Conservation (phyloP, 2,329 filamentous ascomycete genomes). For the Monilinia vaccinii-corymbosi region DNA sequence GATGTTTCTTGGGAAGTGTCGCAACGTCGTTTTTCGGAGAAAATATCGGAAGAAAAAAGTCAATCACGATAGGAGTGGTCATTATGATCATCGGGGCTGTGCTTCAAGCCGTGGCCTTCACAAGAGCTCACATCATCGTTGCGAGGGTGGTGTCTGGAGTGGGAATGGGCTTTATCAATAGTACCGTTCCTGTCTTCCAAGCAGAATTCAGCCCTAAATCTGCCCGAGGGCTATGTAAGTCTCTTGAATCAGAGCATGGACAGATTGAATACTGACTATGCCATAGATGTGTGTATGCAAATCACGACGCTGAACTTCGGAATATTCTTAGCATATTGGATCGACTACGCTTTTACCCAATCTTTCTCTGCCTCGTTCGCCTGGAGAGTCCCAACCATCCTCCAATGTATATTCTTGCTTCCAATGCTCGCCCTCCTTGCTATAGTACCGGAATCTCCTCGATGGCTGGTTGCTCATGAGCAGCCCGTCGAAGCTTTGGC, state of each 20-base stretch:
- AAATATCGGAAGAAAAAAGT: constrained; percentile 44
- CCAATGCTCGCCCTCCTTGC: constrained; percentile 42
- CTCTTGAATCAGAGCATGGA: no score
- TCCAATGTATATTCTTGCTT: constrained; percentile 27
- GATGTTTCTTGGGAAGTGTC: constrained; percentile 42
- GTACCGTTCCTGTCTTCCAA: constrained; percentile 47
- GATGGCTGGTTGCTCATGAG: constrained; percentile 36
- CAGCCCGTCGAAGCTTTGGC: constrained; percentile 34
- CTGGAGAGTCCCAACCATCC: constrained; percentile 53
- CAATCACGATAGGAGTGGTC: constrained; percentile 44
- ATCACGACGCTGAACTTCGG: constrained; percentile 43
- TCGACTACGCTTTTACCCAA: constrained; percentile 48
- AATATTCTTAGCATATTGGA: constrained; percentile 51
- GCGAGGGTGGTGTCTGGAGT: constrained; percentile 40
- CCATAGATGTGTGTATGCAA: constrained; percentile 36
- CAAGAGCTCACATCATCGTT: constrained; percentile 43
- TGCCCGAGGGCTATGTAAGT: constrained; percentile 29
- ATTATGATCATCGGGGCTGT: constrained; percentile 49
- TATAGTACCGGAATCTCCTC: constrained; percentile 41
- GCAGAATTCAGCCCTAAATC: constrained; percentile 35
- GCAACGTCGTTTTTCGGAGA: constrained; percentile 41
- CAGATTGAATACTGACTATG: neutral
- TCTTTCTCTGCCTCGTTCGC: constrained; percentile 37
- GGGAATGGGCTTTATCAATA: constrained; percentile 37
- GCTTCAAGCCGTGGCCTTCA: constrained; percentile 33